phyloP scores from a whole-genome alignment of 306 rosid species.

The Trifolium subterraneum region DNA sequence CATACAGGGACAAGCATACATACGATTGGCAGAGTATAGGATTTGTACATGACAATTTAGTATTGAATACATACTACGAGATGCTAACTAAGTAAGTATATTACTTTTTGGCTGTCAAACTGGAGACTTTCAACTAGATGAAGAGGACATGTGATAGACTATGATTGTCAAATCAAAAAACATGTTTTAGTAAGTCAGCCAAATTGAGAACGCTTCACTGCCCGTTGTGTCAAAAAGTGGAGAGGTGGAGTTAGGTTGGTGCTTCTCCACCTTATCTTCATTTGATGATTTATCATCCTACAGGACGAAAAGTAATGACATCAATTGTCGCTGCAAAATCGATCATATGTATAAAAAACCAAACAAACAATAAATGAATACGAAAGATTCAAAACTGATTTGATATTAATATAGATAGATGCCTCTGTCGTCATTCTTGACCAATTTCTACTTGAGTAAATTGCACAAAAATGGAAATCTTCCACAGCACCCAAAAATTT shows the following conservation, averaged over 20 bases:
- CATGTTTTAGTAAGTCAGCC: no score
- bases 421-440: not conserved
- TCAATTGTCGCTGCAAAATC: conserved; percentile 10
- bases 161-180: no score
- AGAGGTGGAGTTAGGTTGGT: not conserved
- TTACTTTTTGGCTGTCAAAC: no score
- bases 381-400: conserved; percentile 12
- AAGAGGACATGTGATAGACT: no score
- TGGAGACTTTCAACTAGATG: no score
- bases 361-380: conserved; percentile 9
- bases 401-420: not conserved
- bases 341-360: conserved; percentile 1
- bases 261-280: conserved; percentile 2
- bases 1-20: not conserved
- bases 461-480: not conserved
- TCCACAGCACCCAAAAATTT: not conserved
- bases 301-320: not conserved
- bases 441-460: not conserved
- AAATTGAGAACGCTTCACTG: no score
- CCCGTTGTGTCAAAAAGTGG: not conserved
- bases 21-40: not conserved
- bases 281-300: not conserved
- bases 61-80: no score
- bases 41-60: not conserved
- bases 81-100: no score